A percentile compares a stretch with the other conserved stretches of the same genome.
These are phyloP conservation scores for Xylaria multiplex DNA, from an alignment of 2,329 filamentous ascomycete genomes.

Conservation along the genomic window DNA sequence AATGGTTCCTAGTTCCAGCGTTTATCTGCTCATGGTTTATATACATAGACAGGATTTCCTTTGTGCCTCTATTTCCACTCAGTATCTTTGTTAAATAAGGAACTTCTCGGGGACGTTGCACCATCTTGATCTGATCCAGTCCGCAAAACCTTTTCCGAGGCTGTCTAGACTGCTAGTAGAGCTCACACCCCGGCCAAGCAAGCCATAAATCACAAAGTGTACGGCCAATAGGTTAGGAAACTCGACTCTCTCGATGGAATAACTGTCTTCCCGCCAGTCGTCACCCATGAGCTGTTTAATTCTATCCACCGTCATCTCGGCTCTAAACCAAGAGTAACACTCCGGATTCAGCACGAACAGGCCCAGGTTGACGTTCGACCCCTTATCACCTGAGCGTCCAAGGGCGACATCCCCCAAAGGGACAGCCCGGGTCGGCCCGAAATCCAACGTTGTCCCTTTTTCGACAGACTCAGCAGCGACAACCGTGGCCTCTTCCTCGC, in stretches of 20 bases:
- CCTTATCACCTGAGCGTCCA: slow-evolving; percentile 37
- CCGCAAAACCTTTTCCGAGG: slow-evolving; percentile 57
- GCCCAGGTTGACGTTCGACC: slow-evolving; percentile 37
- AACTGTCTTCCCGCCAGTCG: slow-evolving; percentile 51
- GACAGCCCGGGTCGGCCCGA: slow-evolving; percentile 2
- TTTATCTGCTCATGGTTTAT: neutral
- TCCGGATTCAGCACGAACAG: slow-evolving; percentile 39
- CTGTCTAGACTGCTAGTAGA: slow-evolving; percentile 55
- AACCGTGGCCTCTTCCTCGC: neutral
- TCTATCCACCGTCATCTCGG: slow-evolving; percentile 49
- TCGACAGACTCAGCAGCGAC: slow-evolving; percentile 1
- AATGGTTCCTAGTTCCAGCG: slow-evolving; percentile 1
- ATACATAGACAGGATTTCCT: slow-evolving; percentile 7
- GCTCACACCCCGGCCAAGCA: slow-evolving; percentile 54
- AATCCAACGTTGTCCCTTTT: slow-evolving; percentile 1
- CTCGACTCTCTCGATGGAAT: slow-evolving; percentile 54
- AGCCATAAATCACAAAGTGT: slow-evolving; percentile 57
- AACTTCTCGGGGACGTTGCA: slow-evolving; percentile 11
- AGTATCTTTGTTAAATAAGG: neutral
- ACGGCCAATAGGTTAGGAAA: slow-evolving; percentile 53
- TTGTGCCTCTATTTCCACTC: slow-evolving; percentile 2
- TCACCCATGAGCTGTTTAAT: slow-evolving; percentile 52
- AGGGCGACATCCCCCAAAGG: slow-evolving; percentile 34
- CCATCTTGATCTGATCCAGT: slow-evolving; percentile 10
- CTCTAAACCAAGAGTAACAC: slow-evolving; percentile 52